Base-by-base conservation (phyloP, 768 basidiomycete species). In the Xerocomellus chrysenteron region DNA sequence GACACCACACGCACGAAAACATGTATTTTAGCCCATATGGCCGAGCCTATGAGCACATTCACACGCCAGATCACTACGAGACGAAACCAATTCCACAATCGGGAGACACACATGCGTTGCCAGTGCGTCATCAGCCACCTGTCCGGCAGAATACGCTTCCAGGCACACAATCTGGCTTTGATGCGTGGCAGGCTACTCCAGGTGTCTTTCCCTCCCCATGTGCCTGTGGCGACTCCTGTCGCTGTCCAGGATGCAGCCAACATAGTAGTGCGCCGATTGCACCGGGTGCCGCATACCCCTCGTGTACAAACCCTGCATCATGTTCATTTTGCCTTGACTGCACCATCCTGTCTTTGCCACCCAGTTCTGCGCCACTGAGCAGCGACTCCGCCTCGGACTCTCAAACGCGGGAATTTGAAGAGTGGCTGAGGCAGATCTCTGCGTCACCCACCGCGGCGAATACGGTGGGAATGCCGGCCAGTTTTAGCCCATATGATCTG, bases 1-100 rank as follows among this genome's bases (percentile, higher is more conserved):
- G 81, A 47, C 80, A 80, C 64, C 80, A 84, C 58, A 65, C 60
- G 17, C 80, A 81, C 65, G 82, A 85, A 52, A 74, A 74, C 56
- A 72, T 77, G 55, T 73, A 75, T 43, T 88, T 77, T 66, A 86
- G 84, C 51, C 89, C 89, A 0, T 91, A 90, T 54, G 81, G 81
- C 17, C 80, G 86, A 24, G 85, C 86, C 16, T 83, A 88, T 60
- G 87, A 82, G 50, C 71, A 76, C 4, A 57, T 70, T n/a, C 77
- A 80, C 57, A 68, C 73, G 12, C 52, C 67, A 16, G 77, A 77
- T 42, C 68, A 72, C 37, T 58, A 62, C 44, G 72, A 73, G 44
- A 43, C 61, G 19, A 72, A 67, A 16, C 51, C 59, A 1, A n/a
- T 12, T 5, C 37, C 50, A 41, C 57, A 56, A 47, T 42, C 26